phyloP scores from a whole-genome alignment of 202 grass and related monocot species.

The Panicum hallii region DNA sequence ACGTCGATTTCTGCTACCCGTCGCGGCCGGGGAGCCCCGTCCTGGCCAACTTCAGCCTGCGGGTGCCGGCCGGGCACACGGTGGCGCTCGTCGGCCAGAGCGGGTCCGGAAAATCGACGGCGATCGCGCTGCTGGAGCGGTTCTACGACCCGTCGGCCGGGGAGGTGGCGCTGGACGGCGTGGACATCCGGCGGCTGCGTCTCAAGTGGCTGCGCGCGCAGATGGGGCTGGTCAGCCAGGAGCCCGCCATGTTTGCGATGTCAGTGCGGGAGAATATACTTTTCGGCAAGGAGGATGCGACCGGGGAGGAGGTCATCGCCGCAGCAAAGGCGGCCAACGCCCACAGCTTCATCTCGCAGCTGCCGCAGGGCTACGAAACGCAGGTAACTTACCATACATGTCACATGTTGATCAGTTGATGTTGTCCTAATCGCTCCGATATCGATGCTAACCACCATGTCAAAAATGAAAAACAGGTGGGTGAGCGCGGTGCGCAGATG shows the following conservation, averaged over 20 bases:
- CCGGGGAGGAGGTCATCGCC: conserved; percentile 67
- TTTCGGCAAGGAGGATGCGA: conserved; percentile 84
- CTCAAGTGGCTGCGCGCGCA: conserved; percentile 90
- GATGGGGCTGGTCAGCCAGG: conserved; percentile 87
- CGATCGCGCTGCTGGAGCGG: conserved; percentile 74
- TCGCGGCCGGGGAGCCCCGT: conserved; percentile 72
- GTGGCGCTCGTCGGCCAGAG: conserved; percentile 76
- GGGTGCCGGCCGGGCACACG: conserved; percentile 63
- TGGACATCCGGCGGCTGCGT: conserved; percentile 65
- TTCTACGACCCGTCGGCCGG: conserved; percentile 74
- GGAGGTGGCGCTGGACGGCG: conserved; percentile 62
- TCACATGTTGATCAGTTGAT: no score
- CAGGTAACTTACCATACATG: no score
- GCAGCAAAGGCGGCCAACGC: conserved; percentile 82
- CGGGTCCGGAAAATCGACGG: conserved; percentile 86
- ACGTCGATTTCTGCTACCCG: conserved; percentile 71
- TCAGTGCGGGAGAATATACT: conserved; percentile 83
- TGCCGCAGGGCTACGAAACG: conserved; percentile 83
- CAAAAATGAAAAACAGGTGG: conserved; percentile 55
- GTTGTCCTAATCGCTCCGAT: not conserved
- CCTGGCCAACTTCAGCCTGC: conserved; percentile 63
- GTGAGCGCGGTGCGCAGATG: conserved; percentile 90
- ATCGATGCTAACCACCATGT: not conserved
- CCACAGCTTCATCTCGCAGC: conserved; percentile 87
- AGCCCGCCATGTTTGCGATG: conserved; percentile 85